phyloP scores from a whole-genome alignment of 2,329 filamentous ascomycete species.

The Xylaria sp. region DNA sequence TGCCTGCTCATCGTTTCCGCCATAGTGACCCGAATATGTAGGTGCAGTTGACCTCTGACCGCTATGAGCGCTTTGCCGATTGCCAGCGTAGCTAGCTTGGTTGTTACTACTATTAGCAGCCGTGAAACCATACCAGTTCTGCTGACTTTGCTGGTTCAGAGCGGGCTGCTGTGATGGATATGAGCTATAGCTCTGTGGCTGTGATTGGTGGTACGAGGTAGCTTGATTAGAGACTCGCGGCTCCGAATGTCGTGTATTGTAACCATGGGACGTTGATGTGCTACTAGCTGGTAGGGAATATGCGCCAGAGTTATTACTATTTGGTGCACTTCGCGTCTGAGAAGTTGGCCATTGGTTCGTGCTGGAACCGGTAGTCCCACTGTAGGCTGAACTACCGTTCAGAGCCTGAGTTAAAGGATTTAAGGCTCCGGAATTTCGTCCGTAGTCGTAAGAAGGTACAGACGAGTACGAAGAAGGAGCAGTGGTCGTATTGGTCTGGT shows the following conservation, averaged over 20 bases:
- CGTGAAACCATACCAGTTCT: slow-evolving; percentile 52
- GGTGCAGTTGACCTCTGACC: slow-evolving; percentile 40
- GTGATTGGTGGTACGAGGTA: slow-evolving; percentile 46
- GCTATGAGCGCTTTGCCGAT: slow-evolving; percentile 40
- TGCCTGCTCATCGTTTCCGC: slow-evolving; percentile 43
- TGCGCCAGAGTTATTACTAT: slow-evolving; percentile 34
- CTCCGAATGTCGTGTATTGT: slow-evolving; percentile 44
- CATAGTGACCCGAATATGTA: slow-evolving; percentile 40
- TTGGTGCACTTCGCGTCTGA: slow-evolving; percentile 38
- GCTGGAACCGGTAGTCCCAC: slow-evolving; percentile 30
- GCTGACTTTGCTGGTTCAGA: slow-evolving; percentile 42
- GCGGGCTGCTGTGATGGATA: slow-evolving; percentile 45
- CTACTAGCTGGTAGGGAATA: slow-evolving; percentile 40
- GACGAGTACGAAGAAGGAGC: slow-evolving; percentile 43
- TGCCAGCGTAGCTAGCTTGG: slow-evolving; percentile 40
- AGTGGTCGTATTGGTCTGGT: slow-evolving; percentile 42
- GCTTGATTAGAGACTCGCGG: slow-evolving; percentile 42
- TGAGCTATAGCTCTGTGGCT: slow-evolving; percentile 45
- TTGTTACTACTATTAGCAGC: slow-evolving; percentile 39
- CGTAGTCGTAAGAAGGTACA: slow-evolving; percentile 46
- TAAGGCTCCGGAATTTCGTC: slow-evolving; percentile 36
- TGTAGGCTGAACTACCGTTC: slow-evolving; percentile 38
- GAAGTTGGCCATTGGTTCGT: slow-evolving; percentile 45
- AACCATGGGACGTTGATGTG: slow-evolving; percentile 39
- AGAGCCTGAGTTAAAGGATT: slow-evolving; percentile 46